A percentile compares a stretch with the other conserved stretches of the same genome.
Conservation (phyloP, 208 protist species). For the Trichomonas vaginalis region DNA sequence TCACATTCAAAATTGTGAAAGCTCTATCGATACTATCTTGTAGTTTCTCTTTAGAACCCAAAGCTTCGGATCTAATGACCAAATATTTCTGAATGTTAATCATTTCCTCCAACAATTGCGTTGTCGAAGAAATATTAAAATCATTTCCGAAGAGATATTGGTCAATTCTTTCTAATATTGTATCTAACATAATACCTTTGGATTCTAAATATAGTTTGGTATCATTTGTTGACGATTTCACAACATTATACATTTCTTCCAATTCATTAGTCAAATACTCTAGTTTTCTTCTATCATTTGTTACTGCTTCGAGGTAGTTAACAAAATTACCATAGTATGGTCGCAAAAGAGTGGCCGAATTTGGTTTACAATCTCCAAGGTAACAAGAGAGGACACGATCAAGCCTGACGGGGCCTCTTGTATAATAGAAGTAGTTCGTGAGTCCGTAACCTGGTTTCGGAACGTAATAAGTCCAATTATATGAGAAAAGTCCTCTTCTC, state of each 20-base stretch:
- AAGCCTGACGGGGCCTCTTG: neutral
- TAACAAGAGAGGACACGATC: neutral
- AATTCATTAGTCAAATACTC: neutral
- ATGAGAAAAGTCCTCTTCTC: neutral
- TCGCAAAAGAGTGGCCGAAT: neutral
- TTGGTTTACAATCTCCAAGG: neutral
- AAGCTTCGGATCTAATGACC: neutral
- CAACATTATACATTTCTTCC: neutral
- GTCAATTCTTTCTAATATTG: neutral
- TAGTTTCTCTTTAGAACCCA: neutral
- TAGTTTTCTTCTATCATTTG: neutral
- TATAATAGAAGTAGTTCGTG: neutral
- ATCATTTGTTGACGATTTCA: neutral
- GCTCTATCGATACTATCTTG: neutral
- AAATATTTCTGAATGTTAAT: neutral
- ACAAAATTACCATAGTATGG: neutral
- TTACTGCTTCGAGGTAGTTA: neutral
- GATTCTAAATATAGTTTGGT: neutral
- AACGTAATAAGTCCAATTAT: neutral
- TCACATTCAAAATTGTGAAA: neutral
- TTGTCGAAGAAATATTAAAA: neutral
- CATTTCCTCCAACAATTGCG: neutral
- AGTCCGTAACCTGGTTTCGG: neutral
- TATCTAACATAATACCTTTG: neutral
- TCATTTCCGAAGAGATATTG: neutral